A percentile compares a stretch with the other conserved stretches of the same genome.
These are phyloP conservation scores for Phalaenopsis hybrid DNA, from an alignment of 116 monocot genomes.

Conservation along the genomic window DNA sequence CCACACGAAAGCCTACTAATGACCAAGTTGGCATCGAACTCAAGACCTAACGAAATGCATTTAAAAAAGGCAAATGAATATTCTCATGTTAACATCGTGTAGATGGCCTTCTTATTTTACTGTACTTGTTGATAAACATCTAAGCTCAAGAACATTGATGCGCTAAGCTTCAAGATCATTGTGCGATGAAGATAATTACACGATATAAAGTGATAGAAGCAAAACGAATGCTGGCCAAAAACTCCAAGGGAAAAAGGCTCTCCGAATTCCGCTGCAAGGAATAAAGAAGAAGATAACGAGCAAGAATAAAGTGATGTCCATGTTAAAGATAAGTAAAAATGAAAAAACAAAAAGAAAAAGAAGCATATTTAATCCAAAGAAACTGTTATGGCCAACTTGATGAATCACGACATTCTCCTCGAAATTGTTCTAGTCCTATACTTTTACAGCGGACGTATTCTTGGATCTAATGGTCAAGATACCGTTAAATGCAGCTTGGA, in stretches of 20 bases:
- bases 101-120: too few relatives aligned
- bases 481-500: background rate
- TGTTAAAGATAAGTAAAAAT: background rate
- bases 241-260: background rate
- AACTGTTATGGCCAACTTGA: background rate
- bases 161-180: background rate
- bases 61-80: too few relatives aligned
- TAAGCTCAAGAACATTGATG: too few relatives aligned
- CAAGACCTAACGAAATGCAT: too few relatives aligned
- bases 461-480: background rate
- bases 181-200: background rate
- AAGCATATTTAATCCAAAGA: background rate
- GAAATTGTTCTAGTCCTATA: background rate
- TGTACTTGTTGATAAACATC: too few relatives aligned
- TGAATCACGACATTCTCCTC: background rate
- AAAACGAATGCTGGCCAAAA: background rate
- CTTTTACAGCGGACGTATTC: background rate
- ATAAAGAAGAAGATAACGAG: conserved; percentile 5
- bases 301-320: conserved; percentile 1
- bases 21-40: too few relatives aligned
- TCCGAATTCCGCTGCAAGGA: background rate
- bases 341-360: background rate
- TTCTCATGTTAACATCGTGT: too few relatives aligned
- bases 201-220: background rate
- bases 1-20: too few relatives aligned